Evolutionary conservation across 2,329 filamentous ascomycete species (phyloP).

Genomic region (Elsinoe perseae): DNA sequence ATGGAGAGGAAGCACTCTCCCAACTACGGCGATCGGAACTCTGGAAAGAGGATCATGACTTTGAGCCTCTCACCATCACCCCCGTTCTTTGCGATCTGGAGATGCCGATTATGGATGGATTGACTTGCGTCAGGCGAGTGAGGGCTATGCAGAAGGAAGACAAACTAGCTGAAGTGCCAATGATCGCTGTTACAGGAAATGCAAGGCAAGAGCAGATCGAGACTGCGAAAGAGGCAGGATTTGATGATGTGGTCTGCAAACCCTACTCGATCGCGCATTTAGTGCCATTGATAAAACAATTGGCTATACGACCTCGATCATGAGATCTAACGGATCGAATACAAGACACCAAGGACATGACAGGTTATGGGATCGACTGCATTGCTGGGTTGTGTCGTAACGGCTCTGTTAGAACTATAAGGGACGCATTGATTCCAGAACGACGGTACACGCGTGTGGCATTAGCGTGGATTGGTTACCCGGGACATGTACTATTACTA

Average conservation of each 20-base stretch:
- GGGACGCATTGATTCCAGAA: no score
- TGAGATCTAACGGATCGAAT: no score
- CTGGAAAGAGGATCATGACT: conserved; percentile 18
- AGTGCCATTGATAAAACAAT: conserved; percentile 27
- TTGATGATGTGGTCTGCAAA: conserved; percentile 41
- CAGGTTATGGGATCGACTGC: no score
- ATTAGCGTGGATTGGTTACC: not conserved
- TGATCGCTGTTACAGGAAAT: conserved; percentile 74
- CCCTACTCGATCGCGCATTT: conserved; percentile 30
- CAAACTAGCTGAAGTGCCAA: conserved; percentile 60
- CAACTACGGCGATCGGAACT: conserved; percentile 10
- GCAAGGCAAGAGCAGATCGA: conserved; percentile 66
- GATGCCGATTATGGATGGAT: conserved; percentile 77
- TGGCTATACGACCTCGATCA: conserved; percentile 7
- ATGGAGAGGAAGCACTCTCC: conserved; percentile 25
- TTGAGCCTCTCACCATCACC: not conserved
- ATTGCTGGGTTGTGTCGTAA: no score
- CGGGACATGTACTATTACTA: not conserved
- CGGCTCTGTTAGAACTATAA: no score
- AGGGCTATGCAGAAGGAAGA: conserved; percentile 59
- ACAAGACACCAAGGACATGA: no score
- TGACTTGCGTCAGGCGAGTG: conserved; percentile 63
- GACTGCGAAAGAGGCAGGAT: conserved; percentile 62
- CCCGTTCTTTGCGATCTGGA: conserved; percentile 73
- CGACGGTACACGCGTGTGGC: no score